phyloP scores from a whole-genome alignment of 2,329 filamentous ascomycete genomes.

The Paracorniculantispora psalliotae region DNA sequence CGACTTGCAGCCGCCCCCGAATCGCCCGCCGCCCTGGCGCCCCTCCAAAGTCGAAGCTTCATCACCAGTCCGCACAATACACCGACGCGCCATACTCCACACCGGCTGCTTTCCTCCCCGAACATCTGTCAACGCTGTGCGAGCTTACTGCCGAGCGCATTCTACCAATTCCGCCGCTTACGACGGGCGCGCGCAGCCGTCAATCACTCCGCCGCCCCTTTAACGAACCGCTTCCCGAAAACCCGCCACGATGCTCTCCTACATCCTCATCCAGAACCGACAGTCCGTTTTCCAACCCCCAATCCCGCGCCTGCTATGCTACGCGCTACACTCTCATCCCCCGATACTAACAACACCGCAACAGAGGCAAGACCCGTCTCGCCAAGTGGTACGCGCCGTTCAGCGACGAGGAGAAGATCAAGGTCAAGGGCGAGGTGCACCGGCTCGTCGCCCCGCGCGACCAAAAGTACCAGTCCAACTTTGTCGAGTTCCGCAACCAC shows the following conservation, averaged over 20 bases:
- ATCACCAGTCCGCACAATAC: background rate
- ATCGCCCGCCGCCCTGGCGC: background rate
- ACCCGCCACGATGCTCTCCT: slow-evolving; percentile 61
- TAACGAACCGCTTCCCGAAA: background rate
- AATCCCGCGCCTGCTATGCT: too few relatives aligned
- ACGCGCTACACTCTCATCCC: too few relatives aligned
- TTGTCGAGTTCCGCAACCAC: slow-evolving; percentile 91
- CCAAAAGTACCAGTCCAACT: slow-evolving; percentile 99
- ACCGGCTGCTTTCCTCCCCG: too few relatives aligned
- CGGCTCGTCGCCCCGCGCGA: slow-evolving; percentile 95
- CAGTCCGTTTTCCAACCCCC: slow-evolving; percentile 62
- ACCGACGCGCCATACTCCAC: background rate
- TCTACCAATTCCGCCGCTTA: too few relatives aligned
- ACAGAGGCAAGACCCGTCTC: slow-evolving; percentile 92
- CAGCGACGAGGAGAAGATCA: slow-evolving; percentile 98
- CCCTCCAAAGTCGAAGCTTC: too few relatives aligned
- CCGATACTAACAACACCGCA: too few relatives aligned
- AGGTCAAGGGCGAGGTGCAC: slow-evolving; percentile 97
- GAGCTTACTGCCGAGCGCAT: too few relatives aligned
- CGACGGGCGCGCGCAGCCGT: too few relatives aligned
- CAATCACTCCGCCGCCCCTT: background rate
- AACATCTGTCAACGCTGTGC: too few relatives aligned
- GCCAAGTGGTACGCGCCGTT: slow-evolving; percentile 99
- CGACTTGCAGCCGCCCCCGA: background rate
- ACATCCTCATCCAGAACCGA: slow-evolving; percentile 82